Evolutionary conservation across 2,329 filamentous ascomycete species (phyloP).

Genomic region (Colletotrichum cereale): DNA sequence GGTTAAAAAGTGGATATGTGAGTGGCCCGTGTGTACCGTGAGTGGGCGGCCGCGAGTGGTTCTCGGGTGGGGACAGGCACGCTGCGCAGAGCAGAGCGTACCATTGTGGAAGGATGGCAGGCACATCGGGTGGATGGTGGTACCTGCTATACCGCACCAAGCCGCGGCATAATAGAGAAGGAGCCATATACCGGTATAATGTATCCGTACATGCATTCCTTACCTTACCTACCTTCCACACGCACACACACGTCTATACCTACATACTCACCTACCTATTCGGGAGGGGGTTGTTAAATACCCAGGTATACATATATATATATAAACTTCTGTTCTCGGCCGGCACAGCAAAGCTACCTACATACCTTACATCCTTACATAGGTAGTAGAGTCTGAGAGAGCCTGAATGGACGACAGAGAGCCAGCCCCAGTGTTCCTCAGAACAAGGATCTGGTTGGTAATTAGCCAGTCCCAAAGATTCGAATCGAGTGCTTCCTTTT

Average conservation of each 20-base stretch:
- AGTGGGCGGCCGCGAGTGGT: not conserved
- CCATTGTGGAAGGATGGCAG: not conserved
- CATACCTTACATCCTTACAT: too few relatives aligned
- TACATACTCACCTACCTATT: too few relatives aligned
- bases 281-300: too few relatives aligned
- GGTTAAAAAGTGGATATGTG: not conserved
- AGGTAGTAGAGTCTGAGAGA: too few relatives aligned
- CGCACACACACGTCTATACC: too few relatives aligned
- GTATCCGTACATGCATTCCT: not conserved
- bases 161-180: not conserved
- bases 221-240: too few relatives aligned
- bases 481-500: not conserved
- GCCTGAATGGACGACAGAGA: too few relatives aligned
- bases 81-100: not conserved
- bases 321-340: not conserved
- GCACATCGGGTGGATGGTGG: not conserved
- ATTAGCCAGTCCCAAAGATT: not conserved
- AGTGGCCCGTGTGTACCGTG: not conserved
- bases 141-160: not conserved
- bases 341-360: not conserved
- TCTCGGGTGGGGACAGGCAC: not conserved
- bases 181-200: too few relatives aligned
- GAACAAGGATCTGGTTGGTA: not conserved
- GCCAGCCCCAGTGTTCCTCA: too few relatives aligned
- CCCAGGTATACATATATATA: not conserved